Evolutionary conservation across 352 stramenopile genomes (phyloP).

Genomic region (Globisporangium alternatum): DNA sequence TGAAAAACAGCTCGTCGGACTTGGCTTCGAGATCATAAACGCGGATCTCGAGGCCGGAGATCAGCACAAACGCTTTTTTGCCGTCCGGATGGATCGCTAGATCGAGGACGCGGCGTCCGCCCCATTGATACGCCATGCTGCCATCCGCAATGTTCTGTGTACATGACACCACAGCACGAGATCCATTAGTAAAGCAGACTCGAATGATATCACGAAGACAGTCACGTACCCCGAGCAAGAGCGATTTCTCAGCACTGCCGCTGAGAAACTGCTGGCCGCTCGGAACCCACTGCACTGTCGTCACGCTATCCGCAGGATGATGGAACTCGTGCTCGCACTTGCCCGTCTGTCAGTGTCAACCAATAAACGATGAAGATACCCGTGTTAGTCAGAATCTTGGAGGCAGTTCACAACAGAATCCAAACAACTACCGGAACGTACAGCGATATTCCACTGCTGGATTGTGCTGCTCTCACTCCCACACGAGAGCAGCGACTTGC

Average conservation of each 20-base stretch:
- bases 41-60: conserved; percentile 51
- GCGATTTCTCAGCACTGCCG: conserved; percentile 67
- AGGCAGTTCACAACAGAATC: background rate
- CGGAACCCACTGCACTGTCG: conserved; percentile 53
- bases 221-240: conserved; percentile 67
- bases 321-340: conserved; percentile 48
- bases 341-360: conserved; percentile 32
- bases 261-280: conserved; percentile 62
- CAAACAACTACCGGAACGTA: conserved; percentile 13
- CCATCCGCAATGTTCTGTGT: conserved; percentile 47
- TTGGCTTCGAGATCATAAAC: conserved; percentile 60
- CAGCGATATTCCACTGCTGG: conserved; percentile 60
- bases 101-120: conserved; percentile 57
- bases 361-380: background rate
- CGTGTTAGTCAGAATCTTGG: background rate
- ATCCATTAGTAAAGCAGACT: background rate
- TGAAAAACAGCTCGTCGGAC: conserved; percentile 55
- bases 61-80: conserved; percentile 55
- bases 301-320: conserved; percentile 50
- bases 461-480: conserved; percentile 54
- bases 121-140: conserved; percentile 65
- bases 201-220: background rate
- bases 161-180: background rate
- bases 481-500: conserved; percentile 47
- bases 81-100: conserved; percentile 53